These are phyloP conservation scores for Globisporangium recalcitrans DNA, from an alignment of 352 stramenopile genomes.

Conservation along the genomic window DNA sequence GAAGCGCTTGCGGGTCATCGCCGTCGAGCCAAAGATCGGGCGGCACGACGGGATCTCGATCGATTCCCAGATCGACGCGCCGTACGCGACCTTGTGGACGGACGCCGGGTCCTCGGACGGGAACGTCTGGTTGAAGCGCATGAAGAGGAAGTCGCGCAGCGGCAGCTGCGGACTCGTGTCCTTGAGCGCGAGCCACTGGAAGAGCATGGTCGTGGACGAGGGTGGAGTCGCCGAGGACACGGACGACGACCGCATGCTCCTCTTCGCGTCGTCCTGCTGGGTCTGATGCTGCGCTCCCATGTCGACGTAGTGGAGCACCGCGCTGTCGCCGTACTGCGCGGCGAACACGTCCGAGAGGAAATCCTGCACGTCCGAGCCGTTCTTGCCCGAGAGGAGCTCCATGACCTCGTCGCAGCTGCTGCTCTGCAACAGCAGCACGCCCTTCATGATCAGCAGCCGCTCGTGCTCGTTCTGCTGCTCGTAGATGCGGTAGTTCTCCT, in stretches of 20 bases:
- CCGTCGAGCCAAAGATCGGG: conserved; percentile 41
- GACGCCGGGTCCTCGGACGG: conserved; percentile 29
- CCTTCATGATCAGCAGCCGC: conserved; percentile 64
- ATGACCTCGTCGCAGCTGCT: conserved; percentile 70
- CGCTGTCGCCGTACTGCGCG: conserved; percentile 46
- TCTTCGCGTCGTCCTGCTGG: neutral
- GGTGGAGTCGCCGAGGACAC: conserved; percentile 13
- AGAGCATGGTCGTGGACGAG: conserved; percentile 26
- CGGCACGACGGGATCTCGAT: conserved; percentile 49
- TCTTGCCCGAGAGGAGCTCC: conserved; percentile 46
- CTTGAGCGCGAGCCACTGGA: conserved; percentile 76
- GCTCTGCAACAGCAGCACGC: conserved; percentile 57
- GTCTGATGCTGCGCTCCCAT: conserved; percentile 21
- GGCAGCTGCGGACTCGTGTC: conserved; percentile 46
- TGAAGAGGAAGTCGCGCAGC: conserved; percentile 74
- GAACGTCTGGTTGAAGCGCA: conserved; percentile 71
- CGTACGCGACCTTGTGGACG: conserved; percentile 28
- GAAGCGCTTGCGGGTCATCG: conserved; percentile 42
- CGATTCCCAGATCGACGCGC: conserved; percentile 63
- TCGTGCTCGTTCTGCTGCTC: conserved; percentile 51
- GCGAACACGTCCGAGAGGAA: conserved; percentile 58
- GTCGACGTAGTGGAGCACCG: conserved; percentile 49
- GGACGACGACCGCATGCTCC: conserved; percentile 4
- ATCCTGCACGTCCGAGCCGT: conserved; percentile 35
- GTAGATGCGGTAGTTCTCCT: conserved; percentile 76